Base-by-base conservation (phyloP, 2,329 filamentous ascomycete genomes). In the Hansfordia pulvinata region DNA sequence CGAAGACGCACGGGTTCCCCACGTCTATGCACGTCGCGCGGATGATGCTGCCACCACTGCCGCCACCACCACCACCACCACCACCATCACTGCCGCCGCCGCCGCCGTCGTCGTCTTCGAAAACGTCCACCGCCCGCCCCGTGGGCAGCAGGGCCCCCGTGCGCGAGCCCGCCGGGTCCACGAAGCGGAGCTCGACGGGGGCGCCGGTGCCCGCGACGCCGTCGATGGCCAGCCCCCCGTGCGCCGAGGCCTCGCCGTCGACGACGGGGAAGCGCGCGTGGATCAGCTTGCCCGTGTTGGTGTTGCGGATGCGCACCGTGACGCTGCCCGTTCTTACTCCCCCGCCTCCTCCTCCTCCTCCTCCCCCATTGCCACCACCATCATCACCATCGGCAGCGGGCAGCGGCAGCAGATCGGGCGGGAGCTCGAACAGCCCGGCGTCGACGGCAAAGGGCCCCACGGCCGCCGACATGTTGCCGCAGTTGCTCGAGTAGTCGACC, bases 401-500 rank as follows among this genome's bases (percentile, higher is more conserved):
- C 20, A n/a, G 20, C 20, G 17, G 11, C 14, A 13, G n/a, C 17
- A n/a, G 19, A 16, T 29, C 13, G 8, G 19, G 24, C 7, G 17
- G n/a, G 10, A 2, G 3, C 3, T 23, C 20, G 57, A 68, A 37
- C 47, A 52, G 24, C 42, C 67, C 6, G 52, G 59, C 28, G 51
- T 82, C 52, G 43, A 73, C 53, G 3, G 67, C 69, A 38, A 63
- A 69, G 0, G 69, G 69, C 0, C 69, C 70, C 17, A 75, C 56
- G 1, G 59, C 65, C 16, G 59, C 54, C 10, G 52, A 62, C 62
- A 75, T 67, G 35, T 74, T 74, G 3, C 69, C 69, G 39, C 69
- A 75, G 33, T 74, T 76, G 3, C 68, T 63, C 1, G 64, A 61
- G 28, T 64, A 52, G 34, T 75, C 69, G 2, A 75, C 53, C 25